phyloP scores from a whole-genome alignment of 805 yeast genomes.

The Candida xyloterini region DNA sequence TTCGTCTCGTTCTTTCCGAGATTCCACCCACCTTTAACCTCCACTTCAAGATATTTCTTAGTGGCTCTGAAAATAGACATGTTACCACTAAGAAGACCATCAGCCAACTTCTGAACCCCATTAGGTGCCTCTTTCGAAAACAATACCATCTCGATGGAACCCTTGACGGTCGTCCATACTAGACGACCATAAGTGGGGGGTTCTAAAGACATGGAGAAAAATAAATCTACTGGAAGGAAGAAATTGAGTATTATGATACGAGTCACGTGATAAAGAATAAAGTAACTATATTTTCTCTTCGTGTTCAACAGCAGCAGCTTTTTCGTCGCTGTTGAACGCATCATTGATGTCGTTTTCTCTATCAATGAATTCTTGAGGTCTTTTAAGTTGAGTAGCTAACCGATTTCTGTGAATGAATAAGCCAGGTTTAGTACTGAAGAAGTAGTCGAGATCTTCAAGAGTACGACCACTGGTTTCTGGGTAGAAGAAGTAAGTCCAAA shows the following conservation, averaged over 20 bases:
- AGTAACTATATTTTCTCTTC: not conserved
- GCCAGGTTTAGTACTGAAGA: conserved; percentile 11
- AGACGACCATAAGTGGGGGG: conserved; percentile 5
- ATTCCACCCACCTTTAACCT: not conserved
- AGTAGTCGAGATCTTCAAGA: conserved; percentile 37
- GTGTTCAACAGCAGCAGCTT: conserved; percentile 4
- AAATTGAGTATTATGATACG: too few relatives aligned
- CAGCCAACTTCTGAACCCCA: conserved; percentile 7
- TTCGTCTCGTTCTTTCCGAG: conserved; percentile 7
- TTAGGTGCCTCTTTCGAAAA: conserved; percentile 15
- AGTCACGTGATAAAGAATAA: too few relatives aligned
- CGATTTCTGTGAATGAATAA: conserved; percentile 9
- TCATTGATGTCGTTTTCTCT: conserved; percentile 9
- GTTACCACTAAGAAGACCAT: conserved; percentile 3
- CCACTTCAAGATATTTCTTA: conserved; percentile 4
- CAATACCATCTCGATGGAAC: conserved; percentile 4
- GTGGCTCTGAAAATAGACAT: conserved; percentile 9
- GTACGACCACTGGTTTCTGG: conserved; percentile 47
- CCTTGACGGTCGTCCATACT: conserved; percentile 8
- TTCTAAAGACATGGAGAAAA: conserved; percentile 6
- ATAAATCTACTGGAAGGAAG: not conserved
- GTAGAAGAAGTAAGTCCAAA: conserved; percentile 33
- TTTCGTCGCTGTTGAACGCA: conserved; percentile 4
- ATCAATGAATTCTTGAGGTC: conserved; percentile 16
- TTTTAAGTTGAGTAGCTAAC: conserved; percentile 10